Evolutionary conservation across 2,329 filamentous ascomycete genomes (phyloP).

Genomic region (Ophiocordyceps polyrhachis-furcata): DNA sequence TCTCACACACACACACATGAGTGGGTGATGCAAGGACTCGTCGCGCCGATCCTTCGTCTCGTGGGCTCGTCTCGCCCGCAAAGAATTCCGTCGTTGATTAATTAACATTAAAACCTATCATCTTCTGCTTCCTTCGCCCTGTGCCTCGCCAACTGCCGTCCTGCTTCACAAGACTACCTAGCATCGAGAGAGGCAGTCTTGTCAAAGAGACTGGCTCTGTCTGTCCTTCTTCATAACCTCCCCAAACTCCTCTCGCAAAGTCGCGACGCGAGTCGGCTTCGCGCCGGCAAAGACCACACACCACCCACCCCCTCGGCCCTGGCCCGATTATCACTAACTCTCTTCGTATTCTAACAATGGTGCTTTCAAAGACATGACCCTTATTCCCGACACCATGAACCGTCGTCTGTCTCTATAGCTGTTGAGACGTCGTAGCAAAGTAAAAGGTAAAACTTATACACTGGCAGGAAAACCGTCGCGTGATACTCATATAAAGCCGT

Average conservation of each 20-base stretch:
- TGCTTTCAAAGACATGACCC: background rate
- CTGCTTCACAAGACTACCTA: background rate
- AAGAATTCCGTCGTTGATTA: background rate
- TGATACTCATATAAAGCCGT: constrained; percentile 12
- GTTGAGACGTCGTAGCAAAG: constrained; percentile 5
- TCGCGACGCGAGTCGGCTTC: too few relatives aligned
- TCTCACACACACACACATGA: too few relatives aligned
- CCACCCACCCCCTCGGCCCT: background rate
- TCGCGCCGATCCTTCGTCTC: background rate
- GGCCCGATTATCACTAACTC: background rate
- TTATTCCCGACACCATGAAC: background rate
- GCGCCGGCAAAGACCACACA: background rate
- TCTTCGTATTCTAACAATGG: background rate
- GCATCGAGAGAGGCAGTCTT: too few relatives aligned
- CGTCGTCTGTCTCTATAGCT: constrained; percentile 2
- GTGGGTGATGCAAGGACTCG: too few relatives aligned
- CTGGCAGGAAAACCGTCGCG: constrained; percentile 4
- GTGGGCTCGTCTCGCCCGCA: background rate
- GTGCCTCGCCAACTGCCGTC: too few relatives aligned
- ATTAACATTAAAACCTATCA: background rate
- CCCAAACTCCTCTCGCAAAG: background rate
- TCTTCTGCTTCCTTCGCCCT: background rate
- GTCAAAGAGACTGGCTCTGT: background rate
- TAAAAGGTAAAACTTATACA: constrained; percentile 7
- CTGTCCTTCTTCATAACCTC: background rate